A percentile compares a stretch with the other conserved stretches of the same genome.
Evolutionary conservation across 352 stramenopile species (phyloP).

Genomic region (Pythium periplocum): DNA sequence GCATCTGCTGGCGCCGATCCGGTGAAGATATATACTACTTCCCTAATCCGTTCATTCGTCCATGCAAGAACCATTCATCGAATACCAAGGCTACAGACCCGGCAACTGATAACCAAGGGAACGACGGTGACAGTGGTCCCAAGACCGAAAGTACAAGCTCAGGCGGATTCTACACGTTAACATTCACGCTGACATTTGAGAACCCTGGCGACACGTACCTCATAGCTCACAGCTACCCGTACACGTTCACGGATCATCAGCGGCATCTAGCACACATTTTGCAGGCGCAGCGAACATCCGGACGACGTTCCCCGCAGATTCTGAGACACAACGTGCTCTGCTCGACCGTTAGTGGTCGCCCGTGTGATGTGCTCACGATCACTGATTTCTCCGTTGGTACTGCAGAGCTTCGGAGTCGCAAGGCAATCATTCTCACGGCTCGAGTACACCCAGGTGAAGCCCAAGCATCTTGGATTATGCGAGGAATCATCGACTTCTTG

Average conservation of each 20-base stretch:
- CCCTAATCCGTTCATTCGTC: conserved; percentile 49
- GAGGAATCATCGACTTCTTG: conserved; percentile 89
- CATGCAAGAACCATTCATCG: conserved; percentile 6
- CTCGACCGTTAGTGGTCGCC: conserved; percentile 44
- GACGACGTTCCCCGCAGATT: conserved; percentile 12
- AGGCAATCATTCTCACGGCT: conserved; percentile 75
- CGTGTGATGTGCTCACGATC: conserved; percentile 77
- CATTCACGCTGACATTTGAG: conserved; percentile 82
- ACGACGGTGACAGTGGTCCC: background rate
- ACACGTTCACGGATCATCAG: conserved; percentile 83
- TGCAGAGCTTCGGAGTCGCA: conserved; percentile 28
- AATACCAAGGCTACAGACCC: background rate
- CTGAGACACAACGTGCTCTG: conserved; percentile 51
- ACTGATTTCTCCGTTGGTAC: conserved; percentile 35
- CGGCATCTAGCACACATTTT: conserved; percentile 47
- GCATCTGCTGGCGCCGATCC: conserved; percentile 64
- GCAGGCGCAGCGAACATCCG: conserved; percentile 3
- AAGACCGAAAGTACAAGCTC: background rate
- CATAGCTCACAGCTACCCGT: conserved; percentile 90
- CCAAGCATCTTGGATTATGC: conserved; percentile 93
- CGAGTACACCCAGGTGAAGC: conserved; percentile 89
- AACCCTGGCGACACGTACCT: conserved; percentile 82
- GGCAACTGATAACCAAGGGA: background rate
- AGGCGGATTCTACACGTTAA: conserved; percentile 79
- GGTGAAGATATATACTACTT: conserved; percentile 88